Evolutionary conservation across 2,329 filamentous ascomycete genomes (phyloP).

Genomic region (Sporothrix dimorphospora): DNA sequence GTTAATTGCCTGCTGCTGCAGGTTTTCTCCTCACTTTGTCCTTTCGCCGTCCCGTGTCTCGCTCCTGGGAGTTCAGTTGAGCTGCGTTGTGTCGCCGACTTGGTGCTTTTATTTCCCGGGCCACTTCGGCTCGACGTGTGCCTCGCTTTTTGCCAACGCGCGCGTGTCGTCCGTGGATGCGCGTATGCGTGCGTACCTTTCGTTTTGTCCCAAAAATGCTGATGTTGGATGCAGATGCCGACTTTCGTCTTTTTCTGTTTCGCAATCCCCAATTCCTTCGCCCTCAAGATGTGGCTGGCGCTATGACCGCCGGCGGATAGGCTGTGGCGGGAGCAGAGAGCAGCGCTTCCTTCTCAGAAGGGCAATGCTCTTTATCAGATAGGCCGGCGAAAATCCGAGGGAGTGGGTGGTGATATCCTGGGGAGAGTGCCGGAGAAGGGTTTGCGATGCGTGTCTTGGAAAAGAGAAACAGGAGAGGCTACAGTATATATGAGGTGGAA

Average conservation of each 20-base stretch:
- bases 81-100: conserved; percentile 13
- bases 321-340: conserved; percentile 1
- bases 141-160: not conserved
- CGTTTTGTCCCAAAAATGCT: not conserved
- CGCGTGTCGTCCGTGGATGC: not conserved
- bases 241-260: not conserved
- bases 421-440: not conserved
- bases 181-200: not conserved
- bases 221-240: conserved; percentile 6
- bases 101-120: not conserved
- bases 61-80: not conserved
- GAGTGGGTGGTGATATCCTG: conserved; percentile 8
- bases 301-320: conserved; percentile 14
- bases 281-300: conserved; percentile 4
- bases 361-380: not conserved
- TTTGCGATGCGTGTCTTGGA: not conserved
- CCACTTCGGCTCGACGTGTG: conserved; percentile 6
- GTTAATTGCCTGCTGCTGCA: conserved; percentile 33
- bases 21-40: conserved; percentile 6
- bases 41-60: conserved; percentile 19
- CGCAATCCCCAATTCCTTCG: not conserved
- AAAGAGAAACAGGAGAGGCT: conserved; percentile 1
- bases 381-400: not conserved
- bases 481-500: not conserved
- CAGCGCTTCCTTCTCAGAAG: conserved; percentile 1